These are phyloP conservation scores for Aeschynomene evenia DNA, from an alignment of 306 rosid species.

Conservation along the genomic window DNA sequence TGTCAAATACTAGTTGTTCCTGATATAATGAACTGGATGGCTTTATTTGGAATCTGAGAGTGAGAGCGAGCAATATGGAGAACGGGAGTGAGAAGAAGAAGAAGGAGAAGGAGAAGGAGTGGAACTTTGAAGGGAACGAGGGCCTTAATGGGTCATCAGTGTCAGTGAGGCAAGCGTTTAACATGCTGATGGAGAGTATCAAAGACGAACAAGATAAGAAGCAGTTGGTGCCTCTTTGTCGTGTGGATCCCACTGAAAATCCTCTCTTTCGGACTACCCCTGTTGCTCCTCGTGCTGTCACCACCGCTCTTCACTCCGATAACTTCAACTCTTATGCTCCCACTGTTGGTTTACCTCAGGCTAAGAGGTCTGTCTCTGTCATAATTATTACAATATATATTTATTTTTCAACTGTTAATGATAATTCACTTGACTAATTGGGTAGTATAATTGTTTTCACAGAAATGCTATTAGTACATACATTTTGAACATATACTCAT, in stretches of 20 bases:
- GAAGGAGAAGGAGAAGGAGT: slow-evolving; percentile 42
- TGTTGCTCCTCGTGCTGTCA: slow-evolving; percentile 31
- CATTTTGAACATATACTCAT: no score
- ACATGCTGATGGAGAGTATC: slow-evolving; percentile 20
- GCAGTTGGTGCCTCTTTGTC: slow-evolving; percentile 37
- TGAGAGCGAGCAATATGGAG: slow-evolving; percentile 37
- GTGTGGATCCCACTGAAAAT: slow-evolving; percentile 47
- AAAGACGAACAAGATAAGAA: slow-evolving; percentile 31
- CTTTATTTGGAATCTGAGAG: no score
- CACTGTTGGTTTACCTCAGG: slow-evolving; percentile 37
- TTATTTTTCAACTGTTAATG: no score
- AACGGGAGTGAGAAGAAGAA: slow-evolving; percentile 33
- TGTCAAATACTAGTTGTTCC: not conserved
- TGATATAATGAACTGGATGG: no score
- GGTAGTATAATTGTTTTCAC: not conserved
- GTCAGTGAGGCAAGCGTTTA: slow-evolving; percentile 41
- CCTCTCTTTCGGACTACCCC: slow-evolving; percentile 34
- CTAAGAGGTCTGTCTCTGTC: slow-evolving; percentile 50
- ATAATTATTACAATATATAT: no score
- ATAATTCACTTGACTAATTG: no score
- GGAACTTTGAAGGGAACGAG: slow-evolving; percentile 44
- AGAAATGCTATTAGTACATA: no score
- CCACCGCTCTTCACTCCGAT: slow-evolving; percentile 25
- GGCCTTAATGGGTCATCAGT: slow-evolving; percentile 32
- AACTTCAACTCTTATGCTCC: slow-evolving; percentile 54